Base-by-base conservation (phyloP, 2,329 filamentous ascomycete species). In the Alternaria triticimaculans region DNA sequence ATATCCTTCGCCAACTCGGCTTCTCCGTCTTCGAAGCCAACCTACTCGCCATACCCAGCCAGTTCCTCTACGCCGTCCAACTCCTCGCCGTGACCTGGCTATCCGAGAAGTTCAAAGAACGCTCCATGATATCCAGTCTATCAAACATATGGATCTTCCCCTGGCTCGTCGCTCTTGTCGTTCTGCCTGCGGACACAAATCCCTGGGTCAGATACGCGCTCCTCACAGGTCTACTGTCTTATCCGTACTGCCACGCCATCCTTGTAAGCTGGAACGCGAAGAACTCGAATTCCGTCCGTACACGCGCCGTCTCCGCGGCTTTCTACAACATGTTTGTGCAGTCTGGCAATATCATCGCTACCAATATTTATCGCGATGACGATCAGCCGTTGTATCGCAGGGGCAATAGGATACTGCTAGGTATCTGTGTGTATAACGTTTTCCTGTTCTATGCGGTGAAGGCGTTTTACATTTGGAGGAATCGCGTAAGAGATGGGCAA, bases 21-120 rank as follows among this genome's bases (percentile, higher is more conserved):
- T 91, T 90, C 77, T 82, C 83, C 63, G 88, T 86, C 3, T 89
- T 92, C 75, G 79, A 87, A 21, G 84, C 88, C 2, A 92, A 90
- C 71, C 74, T 92, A 33, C 83, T 92, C 8, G 84, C 86, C 2
- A 90, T 91, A n/a, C 79, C 86, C 65, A 76, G 71, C 5, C 76
- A 80, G 30, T 74, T 78, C 12, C 67, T 79, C 51, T 75, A 73
- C 58, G 75, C 83, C 25, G 62, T 81, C 6, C 81, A 83, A 5
- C 77, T 86, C 3, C 70, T 85, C 12, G 69, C 78, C 41, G 73
- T 84, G 14, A 84, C 84, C 0, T 82, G 81, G 72, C 64, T 84
- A 6, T 84, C 83, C 2, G 83, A 85, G 41, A 78, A 77, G 26
- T 72, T 84, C 60, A 83, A 84, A 80, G 71, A 82, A 61, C 80